Evolutionary conservation across 306 rosid species (phyloP).

Genomic region (Quercus alba): DNA sequence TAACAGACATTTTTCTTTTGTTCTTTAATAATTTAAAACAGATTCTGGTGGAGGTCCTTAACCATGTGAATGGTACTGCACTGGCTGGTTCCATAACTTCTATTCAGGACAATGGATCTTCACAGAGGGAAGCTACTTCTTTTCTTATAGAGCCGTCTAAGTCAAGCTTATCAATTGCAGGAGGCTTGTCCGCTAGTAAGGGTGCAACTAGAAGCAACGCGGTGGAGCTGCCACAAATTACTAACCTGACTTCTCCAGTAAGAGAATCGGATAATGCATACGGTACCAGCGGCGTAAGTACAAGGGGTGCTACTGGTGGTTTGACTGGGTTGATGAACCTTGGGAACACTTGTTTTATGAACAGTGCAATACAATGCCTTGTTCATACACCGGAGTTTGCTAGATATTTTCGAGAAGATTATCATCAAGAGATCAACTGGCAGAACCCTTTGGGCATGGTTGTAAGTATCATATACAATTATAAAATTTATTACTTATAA

Average conservation of each 20-base stretch:
- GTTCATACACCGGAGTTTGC: conserved; percentile 97
- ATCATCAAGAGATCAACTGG: conserved; percentile 93
- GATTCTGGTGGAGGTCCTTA: conserved; percentile 93
- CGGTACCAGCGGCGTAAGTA: conserved; percentile 71
- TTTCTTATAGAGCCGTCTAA: conserved; percentile 77
- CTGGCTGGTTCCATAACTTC: conserved; percentile 40
- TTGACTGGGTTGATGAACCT: conserved; percentile 92
- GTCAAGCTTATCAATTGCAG: conserved; percentile 74
- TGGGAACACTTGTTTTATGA: conserved; percentile 99
- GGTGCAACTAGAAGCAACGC: conserved; percentile 59
- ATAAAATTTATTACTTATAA: too few species aligned
- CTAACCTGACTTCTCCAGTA: conserved; percentile 46
- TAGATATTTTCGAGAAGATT: conserved; percentile 88
- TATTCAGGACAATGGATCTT: conserved; percentile 75
- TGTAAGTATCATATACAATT: conserved; percentile 60
- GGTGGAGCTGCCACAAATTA: conserved; percentile 59
- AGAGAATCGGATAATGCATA: conserved; percentile 66
- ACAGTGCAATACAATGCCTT: conserved; percentile 96
- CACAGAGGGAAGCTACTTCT: conserved; percentile 65
- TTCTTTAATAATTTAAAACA: conserved; percentile 37
- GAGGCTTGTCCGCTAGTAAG: conserved; percentile 80
- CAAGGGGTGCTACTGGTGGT: conserved; percentile 88
- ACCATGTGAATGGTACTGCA: conserved; percentile 47
- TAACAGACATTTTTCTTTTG: conserved; percentile 27
- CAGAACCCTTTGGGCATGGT: conserved; percentile 97